A percentile compares a stretch with the other conserved stretches of the same genome.
These are phyloP conservation scores for Phaeophleospora eucalypticola DNA, from an alignment of 2,329 filamentous ascomycete species.

Conservation along the genomic window DNA sequence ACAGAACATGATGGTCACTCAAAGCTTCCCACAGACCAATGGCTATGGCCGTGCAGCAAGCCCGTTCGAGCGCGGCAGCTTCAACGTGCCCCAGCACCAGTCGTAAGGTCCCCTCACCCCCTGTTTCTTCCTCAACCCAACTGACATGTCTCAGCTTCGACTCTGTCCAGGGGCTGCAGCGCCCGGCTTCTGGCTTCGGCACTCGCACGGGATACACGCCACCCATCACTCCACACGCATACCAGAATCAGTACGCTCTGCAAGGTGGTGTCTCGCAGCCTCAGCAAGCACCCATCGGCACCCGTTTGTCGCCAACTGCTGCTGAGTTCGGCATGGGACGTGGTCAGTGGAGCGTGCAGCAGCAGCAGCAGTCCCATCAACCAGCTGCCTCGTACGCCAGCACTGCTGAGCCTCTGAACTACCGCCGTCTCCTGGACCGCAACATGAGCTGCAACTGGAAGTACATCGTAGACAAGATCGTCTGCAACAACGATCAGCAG, in stretches of 20 bases:
- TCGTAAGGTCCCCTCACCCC: slow-evolving; percentile 14
- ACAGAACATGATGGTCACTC: slow-evolving; percentile 16
- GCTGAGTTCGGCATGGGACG: slow-evolving; percentile 41
- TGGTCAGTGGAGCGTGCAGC: slow-evolving; percentile 34
- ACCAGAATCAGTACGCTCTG: slow-evolving; percentile 18
- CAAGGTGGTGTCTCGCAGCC: slow-evolving; percentile 8
- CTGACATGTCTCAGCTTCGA: slow-evolving; percentile 17
- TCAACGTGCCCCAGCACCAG: slow-evolving; percentile 13
- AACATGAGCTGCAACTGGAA: slow-evolving; percentile 99
- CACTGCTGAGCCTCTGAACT: slow-evolving; percentile 89
- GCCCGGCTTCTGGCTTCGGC: slow-evolving; percentile 1
- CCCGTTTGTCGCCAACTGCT: slow-evolving; percentile 44
- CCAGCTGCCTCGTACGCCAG: slow-evolving; percentile 60
- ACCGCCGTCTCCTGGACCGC: slow-evolving; percentile 88
- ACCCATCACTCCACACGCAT: slow-evolving; percentile 26
- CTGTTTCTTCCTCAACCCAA: background rate
- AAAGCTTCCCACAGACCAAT: slow-evolving; percentile 8
- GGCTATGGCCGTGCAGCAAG: slow-evolving; percentile 11
- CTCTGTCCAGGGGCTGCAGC: slow-evolving; percentile 10
- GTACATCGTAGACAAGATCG: slow-evolving; percentile 99
- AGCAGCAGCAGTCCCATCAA: background rate
- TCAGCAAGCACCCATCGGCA: slow-evolving; percentile 34
- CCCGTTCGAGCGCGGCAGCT: slow-evolving; percentile 17
- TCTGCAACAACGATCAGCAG: slow-evolving; percentile 98
- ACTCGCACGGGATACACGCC: slow-evolving; percentile 22